A percentile compares a stretch with the other conserved stretches of the same genome.
Conservation (phyloP, 768 basidiomycete genomes). For the Rhodotorula babjevae region DNA sequence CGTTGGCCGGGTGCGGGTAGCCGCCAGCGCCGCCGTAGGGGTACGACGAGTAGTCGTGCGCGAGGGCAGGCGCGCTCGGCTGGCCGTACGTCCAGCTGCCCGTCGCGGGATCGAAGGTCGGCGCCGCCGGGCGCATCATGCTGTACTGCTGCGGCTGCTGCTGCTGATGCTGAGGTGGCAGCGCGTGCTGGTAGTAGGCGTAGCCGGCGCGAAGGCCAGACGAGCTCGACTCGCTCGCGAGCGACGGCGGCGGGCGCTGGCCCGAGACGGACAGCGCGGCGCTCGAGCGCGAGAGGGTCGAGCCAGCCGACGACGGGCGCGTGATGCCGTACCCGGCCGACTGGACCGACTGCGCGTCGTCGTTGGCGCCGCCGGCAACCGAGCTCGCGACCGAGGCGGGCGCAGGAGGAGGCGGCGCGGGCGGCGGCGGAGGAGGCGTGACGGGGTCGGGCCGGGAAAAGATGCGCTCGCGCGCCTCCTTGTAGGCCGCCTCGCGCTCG, state of each 20-base stretch:
- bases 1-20: background rate
- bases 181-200: constrained; percentile 1
- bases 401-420: background rate
- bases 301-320: constrained; percentile 30
- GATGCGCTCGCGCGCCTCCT: constrained; percentile 42
- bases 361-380: background rate
- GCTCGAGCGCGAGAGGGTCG: constrained; percentile 32
- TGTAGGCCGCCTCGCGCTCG: constrained; percentile 42
- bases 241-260: constrained; percentile 15
- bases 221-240: constrained; percentile 26
- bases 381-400: constrained; percentile 9
- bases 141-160: background rate
- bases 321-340: constrained; percentile 22
- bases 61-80: background rate
- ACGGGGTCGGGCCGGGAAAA: constrained; percentile 19
- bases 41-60: background rate
- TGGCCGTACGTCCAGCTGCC: constrained; percentile 18
- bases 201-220: constrained; percentile 11
- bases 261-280: constrained; percentile 22
- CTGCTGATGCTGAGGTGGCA: no score
- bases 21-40: background rate
- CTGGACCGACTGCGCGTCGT: constrained; percentile 2
- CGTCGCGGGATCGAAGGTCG: constrained; percentile 24
- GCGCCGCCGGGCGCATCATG: constrained; percentile 26
- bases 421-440: constrained; percentile 3